Evolutionary conservation across 768 basidiomycete species (phyloP).

Genomic region (Saitozyma sp.): DNA sequence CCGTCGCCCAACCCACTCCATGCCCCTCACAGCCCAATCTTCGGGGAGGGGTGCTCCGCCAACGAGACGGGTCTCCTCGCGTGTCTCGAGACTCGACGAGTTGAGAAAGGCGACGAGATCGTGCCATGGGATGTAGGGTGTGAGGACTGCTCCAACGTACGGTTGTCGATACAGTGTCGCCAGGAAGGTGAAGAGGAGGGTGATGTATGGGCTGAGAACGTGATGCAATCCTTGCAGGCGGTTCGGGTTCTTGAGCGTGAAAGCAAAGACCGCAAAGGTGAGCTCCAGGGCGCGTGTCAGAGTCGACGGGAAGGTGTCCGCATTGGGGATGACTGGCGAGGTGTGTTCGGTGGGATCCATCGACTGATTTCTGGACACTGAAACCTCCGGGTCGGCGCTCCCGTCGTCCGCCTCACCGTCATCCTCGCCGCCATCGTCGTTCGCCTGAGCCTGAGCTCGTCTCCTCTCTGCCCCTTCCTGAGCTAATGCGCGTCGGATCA

Average conservation of each 20-base stretch:
- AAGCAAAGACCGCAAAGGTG: constrained; percentile 72
- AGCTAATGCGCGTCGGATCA: constrained; percentile 65
- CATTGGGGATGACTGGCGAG: constrained; percentile 2
- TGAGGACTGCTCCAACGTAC: constrained; percentile 64
- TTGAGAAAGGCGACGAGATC: constrained; percentile 68
- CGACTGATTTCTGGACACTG: not conserved
- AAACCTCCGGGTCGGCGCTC: not conserved
- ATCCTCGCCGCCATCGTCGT: constrained; percentile 57
- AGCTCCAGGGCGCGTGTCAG: constrained; percentile 77
- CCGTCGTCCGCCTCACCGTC: constrained; percentile 56
- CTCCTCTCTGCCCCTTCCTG: constrained; percentile 54
- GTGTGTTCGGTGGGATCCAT: constrained; percentile 4
- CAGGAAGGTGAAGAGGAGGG: constrained; percentile 83
- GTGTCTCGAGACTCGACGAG: constrained; percentile 56
- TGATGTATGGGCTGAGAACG: constrained; percentile 80
- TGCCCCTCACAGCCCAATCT: constrained; percentile 92
- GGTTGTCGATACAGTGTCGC: constrained; percentile 70
- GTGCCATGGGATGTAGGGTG: constrained; percentile 81
- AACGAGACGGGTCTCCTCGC: constrained; percentile 59
- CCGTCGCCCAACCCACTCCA: constrained; percentile 90
- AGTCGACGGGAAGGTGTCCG: constrained; percentile 58
- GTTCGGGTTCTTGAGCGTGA: constrained; percentile 65
- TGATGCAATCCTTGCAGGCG: constrained; percentile 54
- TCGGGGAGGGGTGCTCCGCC: constrained; percentile 75
- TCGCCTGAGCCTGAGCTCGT: constrained; percentile 24